phyloP scores from a whole-genome alignment of 345 rosid genomes.

The Camelina neglecta region DNA sequence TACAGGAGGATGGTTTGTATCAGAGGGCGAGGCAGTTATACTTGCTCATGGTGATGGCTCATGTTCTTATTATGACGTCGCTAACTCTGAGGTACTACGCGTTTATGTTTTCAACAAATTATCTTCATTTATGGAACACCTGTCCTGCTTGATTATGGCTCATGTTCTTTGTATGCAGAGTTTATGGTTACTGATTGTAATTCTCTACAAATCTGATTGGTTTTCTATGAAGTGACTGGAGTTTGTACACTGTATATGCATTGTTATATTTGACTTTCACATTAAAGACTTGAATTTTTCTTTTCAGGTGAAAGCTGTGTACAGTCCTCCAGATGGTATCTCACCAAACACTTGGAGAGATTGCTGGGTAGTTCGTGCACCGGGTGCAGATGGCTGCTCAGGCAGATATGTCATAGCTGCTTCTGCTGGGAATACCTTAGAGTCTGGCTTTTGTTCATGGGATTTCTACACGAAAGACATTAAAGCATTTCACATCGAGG shows the following conservation, averaged over 20 bases:
- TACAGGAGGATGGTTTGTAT: constrained; percentile 98
- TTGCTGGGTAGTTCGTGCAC: constrained; percentile 97
- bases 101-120: not conserved
- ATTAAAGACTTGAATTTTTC: constrained; percentile 12
- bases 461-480: constrained; percentile 89
- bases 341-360: constrained; percentile 86
- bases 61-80: constrained; percentile 83
- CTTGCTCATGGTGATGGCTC: constrained; percentile 92
- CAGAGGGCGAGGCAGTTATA: constrained; percentile 94
- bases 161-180: not conserved
- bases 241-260: not conserved
- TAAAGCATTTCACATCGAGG: constrained; percentile 69
- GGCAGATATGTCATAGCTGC: constrained; percentile 95
- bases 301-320: constrained; percentile 80
- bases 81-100: constrained; percentile 76
- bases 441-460: constrained; percentile 99
- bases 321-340: constrained; percentile 69
- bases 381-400: constrained; percentile 90
- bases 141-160: not conserved
- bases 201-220: constrained; percentile 3
- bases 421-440: constrained; percentile 88
- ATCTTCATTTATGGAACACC: not conserved
- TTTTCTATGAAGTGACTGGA: not conserved
- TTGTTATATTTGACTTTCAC: constrained; percentile 18
- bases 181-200: not conserved